Evolutionary conservation across 2,329 filamentous ascomycete genomes (phyloP).

Genomic region (Curvularia lunata): DNA sequence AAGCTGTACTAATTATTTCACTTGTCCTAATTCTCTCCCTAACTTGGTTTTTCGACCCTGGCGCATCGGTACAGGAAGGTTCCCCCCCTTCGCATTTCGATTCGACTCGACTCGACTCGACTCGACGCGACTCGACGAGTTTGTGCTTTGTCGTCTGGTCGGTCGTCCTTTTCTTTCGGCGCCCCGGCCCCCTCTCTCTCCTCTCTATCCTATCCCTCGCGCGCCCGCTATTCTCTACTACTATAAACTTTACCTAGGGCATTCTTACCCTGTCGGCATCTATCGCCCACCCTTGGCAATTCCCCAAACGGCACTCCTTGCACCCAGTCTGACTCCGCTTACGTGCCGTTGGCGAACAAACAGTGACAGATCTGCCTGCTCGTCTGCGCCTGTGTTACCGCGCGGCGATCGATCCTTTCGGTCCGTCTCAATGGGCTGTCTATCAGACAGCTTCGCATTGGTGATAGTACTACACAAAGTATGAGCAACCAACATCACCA

Average conservation of each 20-base stretch:
- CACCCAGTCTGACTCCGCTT: slow-evolving; percentile 5
- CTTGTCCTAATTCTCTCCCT: slow-evolving; percentile 19
- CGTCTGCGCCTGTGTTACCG: neutral
- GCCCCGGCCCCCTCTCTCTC: neutral
- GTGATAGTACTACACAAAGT: slow-evolving; percentile 9
- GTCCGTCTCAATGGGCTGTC: slow-evolving; percentile 10
- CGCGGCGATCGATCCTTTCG: slow-evolving; percentile 7
- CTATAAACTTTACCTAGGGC: no score
- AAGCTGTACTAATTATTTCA: slow-evolving; percentile 39
- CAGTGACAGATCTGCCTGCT: neutral
- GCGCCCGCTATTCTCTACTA: no score
- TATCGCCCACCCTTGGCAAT: neutral
- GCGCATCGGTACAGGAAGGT: slow-evolving; percentile 11
- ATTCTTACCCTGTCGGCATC: neutral
- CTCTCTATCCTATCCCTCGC: neutral
- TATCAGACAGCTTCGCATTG: slow-evolving; percentile 5
- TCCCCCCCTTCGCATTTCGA: no score
- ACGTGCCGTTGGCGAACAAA: slow-evolving; percentile 2
- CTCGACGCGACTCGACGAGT: neutral
- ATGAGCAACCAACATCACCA: slow-evolving; percentile 17
- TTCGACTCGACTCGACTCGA: no score
- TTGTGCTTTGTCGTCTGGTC: neutral
- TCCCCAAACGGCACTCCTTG: slow-evolving; percentile 4
- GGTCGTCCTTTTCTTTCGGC: neutral
- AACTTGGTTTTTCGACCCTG: slow-evolving; percentile 17